A percentile compares a stretch with the other conserved stretches of the same genome.
phyloP scores from a whole-genome alignment of 768 basidiomycete genomes.

The Russula virescens region DNA sequence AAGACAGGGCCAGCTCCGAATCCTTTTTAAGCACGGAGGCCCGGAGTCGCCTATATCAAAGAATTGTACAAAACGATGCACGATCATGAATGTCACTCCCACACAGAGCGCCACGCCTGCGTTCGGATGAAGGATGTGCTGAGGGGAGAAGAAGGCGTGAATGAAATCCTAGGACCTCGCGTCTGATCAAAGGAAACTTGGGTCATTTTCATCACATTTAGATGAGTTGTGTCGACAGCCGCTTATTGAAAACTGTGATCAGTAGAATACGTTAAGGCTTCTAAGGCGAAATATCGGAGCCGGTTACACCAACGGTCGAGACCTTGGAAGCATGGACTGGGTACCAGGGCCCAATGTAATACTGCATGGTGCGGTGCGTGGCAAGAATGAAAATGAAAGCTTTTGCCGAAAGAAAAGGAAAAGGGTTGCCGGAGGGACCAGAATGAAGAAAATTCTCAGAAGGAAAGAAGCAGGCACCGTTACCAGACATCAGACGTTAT shows the following conservation, averaged over 20 bases:
- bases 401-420: slow-evolving; percentile 20
- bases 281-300: slow-evolving; percentile 24
- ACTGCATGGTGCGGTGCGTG: slow-evolving; percentile 13
- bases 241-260: slow-evolving; percentile 20
- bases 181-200: slow-evolving; percentile 16
- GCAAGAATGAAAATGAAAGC: slow-evolving; percentile 12
- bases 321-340: slow-evolving; percentile 21
- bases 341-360: slow-evolving; percentile 18
- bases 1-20: slow-evolving; percentile 9
- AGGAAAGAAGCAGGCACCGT: slow-evolving; percentile 13
- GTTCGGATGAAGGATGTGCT: neutral
- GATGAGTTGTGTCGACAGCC: slow-evolving; percentile 10
- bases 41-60: slow-evolving; percentile 9
- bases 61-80: neutral
- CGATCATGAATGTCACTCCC: slow-evolving; percentile 14
- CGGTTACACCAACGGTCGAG: slow-evolving; percentile 21
- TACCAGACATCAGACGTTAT: slow-evolving; percentile 19
- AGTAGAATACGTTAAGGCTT: slow-evolving; percentile 12
- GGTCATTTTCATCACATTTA: slow-evolving; percentile 19
- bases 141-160: slow-evolving; percentile 3
- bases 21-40: slow-evolving; percentile 7
- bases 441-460: neutral
- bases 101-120: slow-evolving; percentile 13
- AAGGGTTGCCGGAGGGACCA: slow-evolving; percentile 10
- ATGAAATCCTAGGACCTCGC: slow-evolving; percentile 15